Base-by-base conservation (phyloP, 345 rosid species). In the Punica granatum region DNA sequence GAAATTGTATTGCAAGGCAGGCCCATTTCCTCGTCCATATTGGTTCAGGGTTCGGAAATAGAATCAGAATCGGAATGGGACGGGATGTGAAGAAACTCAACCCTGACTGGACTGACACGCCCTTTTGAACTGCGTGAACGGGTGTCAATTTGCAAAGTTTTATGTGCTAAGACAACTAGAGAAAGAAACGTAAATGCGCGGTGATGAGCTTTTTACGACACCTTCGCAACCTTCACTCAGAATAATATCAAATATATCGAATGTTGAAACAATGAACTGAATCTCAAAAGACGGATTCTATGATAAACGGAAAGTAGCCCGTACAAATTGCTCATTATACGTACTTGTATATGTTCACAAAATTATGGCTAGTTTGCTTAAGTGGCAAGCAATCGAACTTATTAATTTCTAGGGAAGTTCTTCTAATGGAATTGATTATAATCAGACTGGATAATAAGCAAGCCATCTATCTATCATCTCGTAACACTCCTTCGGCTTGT, bases 401-500 rank as follows among this genome's bases (percentile, higher is more conserved):
- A 56, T 56, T 37, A 37, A 11, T 37, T 51, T 51, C 12, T 28
- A 51, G n/a, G 3, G 30, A 4, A 23, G 34, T 25, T 28, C 23
- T 30, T 6, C 1, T 39, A 10, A 60, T 15, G 23, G 14, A 51
- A 34, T 34, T 13, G 32, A 67, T 67, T 44, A 48, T 25, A 15
- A 9, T 68, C 5, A 68, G 41, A 66, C 18, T 21, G 59, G 69
- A 49, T 48, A 66, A 32, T 46, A 66, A 34, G 75, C 75, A 23
- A 76, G 65, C 73, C 74, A 76, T 26, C 79, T 71, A 31, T 72
- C 64, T 0, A 68, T 21, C 79, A 68, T 76, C 39, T 39, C 66
- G 69, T 59, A 72, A 56, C 75, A 72, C 61, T 72, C 70, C 67
- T 68, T 68, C 2, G 75, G 70, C 58, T 68, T 76, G 75, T 72